These are phyloP conservation scores for button mushroom (Agaricus bisporus) DNA, from an alignment of 768 basidiomycete genomes.

Conservation along the genomic window DNA sequence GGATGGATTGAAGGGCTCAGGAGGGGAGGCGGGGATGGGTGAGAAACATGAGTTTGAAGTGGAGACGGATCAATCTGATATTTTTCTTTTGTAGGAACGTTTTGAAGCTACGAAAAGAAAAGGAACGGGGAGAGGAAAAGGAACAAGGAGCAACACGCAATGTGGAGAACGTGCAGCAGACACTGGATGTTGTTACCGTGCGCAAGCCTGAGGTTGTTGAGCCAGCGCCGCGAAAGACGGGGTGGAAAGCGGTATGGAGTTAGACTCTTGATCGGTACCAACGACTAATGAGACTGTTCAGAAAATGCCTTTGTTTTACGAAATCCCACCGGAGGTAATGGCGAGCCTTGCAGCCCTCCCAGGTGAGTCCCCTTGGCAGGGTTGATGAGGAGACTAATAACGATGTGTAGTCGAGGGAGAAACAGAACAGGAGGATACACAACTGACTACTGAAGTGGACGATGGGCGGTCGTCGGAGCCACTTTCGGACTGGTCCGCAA, in stretches of 20 bases:
- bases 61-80: neutral
- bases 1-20: constrained; percentile 55
- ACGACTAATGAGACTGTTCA: neutral
- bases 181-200: no score
- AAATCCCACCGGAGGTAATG: neutral
- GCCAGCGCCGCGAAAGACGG: no score
- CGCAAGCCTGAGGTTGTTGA: no score
- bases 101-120: constrained; percentile 13
- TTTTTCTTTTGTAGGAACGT: constrained; percentile 36
- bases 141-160: neutral
- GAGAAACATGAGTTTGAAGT: constrained; percentile 16
- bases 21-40: constrained; percentile 57
- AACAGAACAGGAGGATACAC: neutral
- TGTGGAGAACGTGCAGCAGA: neutral
- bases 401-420: neutral
- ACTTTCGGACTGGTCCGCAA: constrained; percentile 3
- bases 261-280: no score
- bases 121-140: neutral
- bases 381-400: neutral
- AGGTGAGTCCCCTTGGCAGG: neutral
- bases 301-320: neutral
- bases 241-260: no score
- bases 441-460: neutral
- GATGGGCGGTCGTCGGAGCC: constrained; percentile 6
- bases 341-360: neutral